Evolutionary conservation across 2,329 filamentous ascomycete species (phyloP), one percentile per base, ranked within the genome.

Genomic region (Fusarium drepaniforme): DNA sequence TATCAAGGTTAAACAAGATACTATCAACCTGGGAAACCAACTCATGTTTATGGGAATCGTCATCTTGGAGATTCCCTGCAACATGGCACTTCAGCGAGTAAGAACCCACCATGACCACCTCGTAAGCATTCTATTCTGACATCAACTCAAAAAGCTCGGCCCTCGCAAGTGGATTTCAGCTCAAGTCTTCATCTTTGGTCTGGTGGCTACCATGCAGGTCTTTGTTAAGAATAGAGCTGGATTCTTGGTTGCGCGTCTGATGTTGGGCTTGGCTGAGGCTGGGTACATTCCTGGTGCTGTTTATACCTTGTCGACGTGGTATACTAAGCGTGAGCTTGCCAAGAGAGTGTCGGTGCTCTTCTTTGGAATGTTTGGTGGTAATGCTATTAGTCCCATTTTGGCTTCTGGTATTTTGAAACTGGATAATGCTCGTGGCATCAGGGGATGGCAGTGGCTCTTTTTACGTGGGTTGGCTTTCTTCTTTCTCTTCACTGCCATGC

Each of bases 241-340:
- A 2, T 89, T 87, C 64, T 80, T 89, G 2, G 76, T 83, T 4
- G 83, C 84, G 0, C 82, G 87, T 11, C 66, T 85, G 2, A 75
- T 88, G n/a, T 82, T 89, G 5, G 87, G 87, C 0, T 77, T 89
- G 21, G 82, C 84, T 9, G 88, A 89, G 75, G 85, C 86, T 0
- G 87, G 87, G 1, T 89, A 88, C 63, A 89, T 88, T 25, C 87
- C 87, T 0, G 87, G 86, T 0, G 83, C 85, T 0, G 84, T 88
- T 11, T 89, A 87, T 66, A 88, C 86, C 0, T 78, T 89, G 6
- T 88, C 87, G 0, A 87, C 84, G 1, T 89, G 86, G 86, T 89
- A 89, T 64, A 85, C 83, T 0, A 84, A 83, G 53, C 75, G 80
- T 2, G 86, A 88, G 66, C 79, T 88, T 1, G 84, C 85, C 0